phyloP scores from a whole-genome alignment of 352 stramenopile species.

The Globisporangium nodosum region DNA sequence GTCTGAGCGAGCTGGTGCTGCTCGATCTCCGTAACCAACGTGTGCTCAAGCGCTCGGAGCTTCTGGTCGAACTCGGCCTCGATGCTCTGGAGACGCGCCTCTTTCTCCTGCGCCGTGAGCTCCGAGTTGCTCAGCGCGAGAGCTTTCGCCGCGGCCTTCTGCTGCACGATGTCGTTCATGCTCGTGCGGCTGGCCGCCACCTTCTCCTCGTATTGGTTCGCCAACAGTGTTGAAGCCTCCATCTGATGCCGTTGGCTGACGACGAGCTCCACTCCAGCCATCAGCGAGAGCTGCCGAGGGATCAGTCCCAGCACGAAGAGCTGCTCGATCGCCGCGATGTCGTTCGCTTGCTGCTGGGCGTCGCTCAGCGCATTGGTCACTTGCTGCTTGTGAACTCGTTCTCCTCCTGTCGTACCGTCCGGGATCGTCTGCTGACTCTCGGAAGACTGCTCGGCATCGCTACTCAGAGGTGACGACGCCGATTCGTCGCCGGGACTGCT shows the following conservation, averaged over 20 bases:
- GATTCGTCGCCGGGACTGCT: background rate
- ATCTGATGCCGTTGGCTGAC: conserved; percentile 47
- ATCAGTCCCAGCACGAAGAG: conserved; percentile 46
- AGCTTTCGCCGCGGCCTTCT: conserved; percentile 48
- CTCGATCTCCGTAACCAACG: conserved; percentile 24
- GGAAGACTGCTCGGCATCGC: background rate
- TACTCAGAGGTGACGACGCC: too few relatives aligned
- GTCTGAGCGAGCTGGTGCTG: conserved; percentile 15
- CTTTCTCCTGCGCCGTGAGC: conserved; percentile 8
- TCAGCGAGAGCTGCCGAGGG: conserved; percentile 40
- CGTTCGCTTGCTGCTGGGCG: conserved; percentile 30
- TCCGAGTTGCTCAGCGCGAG: conserved; percentile 15
- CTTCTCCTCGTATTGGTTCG: conserved; percentile 21
- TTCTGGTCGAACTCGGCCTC: conserved; percentile 37
- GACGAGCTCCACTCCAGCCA: conserved; percentile 51
- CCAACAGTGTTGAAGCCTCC: conserved; percentile 34
- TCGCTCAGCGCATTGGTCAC: background rate
- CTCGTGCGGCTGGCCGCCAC: conserved; percentile 18
- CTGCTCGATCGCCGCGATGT: conserved; percentile 49
- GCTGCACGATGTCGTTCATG: conserved; percentile 34
- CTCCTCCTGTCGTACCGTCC: background rate
- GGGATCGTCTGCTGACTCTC: too few relatives aligned
- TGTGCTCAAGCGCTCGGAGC: conserved; percentile 28
- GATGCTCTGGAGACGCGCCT: conserved; percentile 21
- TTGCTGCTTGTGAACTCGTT: background rate